phyloP scores from a whole-genome alignment of 1,284 basidiomycete species.

The Microbotryum violaceum region DNA sequence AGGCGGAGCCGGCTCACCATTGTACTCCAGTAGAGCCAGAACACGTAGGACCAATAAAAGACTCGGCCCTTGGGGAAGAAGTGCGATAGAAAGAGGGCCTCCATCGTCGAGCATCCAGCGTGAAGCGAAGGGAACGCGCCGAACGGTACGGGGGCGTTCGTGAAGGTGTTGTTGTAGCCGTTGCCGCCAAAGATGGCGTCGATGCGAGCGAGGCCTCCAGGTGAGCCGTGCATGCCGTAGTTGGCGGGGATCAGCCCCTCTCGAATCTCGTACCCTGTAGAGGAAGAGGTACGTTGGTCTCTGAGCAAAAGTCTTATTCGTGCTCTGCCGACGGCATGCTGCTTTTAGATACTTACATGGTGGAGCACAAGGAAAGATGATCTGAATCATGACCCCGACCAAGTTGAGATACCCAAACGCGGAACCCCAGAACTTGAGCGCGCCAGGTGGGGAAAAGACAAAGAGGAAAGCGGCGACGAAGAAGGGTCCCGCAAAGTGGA shows the following conservation, averaged over 20 bases:
- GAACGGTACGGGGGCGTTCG: constrained; percentile 84
- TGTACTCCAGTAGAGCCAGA: constrained; percentile 92
- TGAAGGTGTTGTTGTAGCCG: constrained; percentile 77
- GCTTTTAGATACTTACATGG: constrained; percentile 51
- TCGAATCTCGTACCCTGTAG: constrained; percentile 88
- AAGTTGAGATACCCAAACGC: constrained; percentile 94
- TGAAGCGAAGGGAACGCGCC: constrained; percentile 95
- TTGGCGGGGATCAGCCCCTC: constrained; percentile 92
- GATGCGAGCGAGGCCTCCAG: constrained; percentile 86
- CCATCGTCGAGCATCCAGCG: constrained; percentile 81
- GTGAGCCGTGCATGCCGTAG: constrained; percentile 83
- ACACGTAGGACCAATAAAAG: constrained; percentile 65
- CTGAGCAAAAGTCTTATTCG: neutral
- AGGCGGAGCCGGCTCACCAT: constrained; percentile 49
- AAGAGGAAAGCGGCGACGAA: constrained; percentile 68
- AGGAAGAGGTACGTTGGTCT: neutral
- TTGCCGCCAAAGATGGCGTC: constrained; percentile 74
- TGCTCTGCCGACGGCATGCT: neutral
- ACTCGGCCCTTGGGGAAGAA: constrained; percentile 64
- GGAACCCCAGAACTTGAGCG: constrained; percentile 75
- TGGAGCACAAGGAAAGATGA: constrained; percentile 83
- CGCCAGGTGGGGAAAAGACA: constrained; percentile 63
- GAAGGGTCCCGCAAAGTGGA: constrained; percentile 80
- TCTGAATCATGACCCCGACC: constrained; percentile 78
- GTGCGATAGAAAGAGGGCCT: constrained; percentile 86